Base-by-base conservation (phyloP, 2,329 filamentous ascomycete species). In the Zymoseptoria pseudotritici region DNA sequence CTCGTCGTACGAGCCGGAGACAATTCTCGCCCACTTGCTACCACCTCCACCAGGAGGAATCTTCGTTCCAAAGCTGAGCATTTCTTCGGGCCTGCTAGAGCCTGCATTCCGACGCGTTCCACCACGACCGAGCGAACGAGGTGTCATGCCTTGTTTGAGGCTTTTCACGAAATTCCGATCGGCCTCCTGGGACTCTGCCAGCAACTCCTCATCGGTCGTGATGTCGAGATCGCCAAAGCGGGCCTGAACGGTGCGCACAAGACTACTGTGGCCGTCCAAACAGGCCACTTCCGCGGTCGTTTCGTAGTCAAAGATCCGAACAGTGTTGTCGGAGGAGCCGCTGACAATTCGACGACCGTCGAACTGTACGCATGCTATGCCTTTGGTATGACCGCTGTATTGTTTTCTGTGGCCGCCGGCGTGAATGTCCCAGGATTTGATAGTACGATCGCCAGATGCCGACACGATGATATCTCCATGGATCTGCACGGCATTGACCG, bases 331-430 rank as follows among this genome's bases (percentile, higher is more conserved):
- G 67, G 92, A 97, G 74, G 92, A 97, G 2, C 94, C 94, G 68
- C 91, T 97, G 56, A 99, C 91, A 63, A 99, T 95, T 20, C 94
- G 85, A 55, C 90, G 86, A 24, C 91, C 91, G 72, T 99, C 94
- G 71, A 94, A 97, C 74, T 99, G 93, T 17, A 99, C 92, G 73
- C 94, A 99, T 2, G 94, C 94, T 68, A 99, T 97, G 31, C 94
- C 94, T 73, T 99, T 99, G 64, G 85, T 85, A 70, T 99, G 94
- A 1, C 93, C 94, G 49, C 89, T 81, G 36, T 96, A 86, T 0
- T 90, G 61, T 68, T 89, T 85, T 52, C 83, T 81, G 72, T 90
- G 93, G 51, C 82, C 78, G 59, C 91, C 89, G 7, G 85, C 89
- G 19, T 87, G 87, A 78, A 96, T 90, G 73, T 95, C 88, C 94